Evolutionary conservation across 495 filamentous ascomycete species (phyloP).

Genomic region (Aspergillus incahuasiensis): DNA sequence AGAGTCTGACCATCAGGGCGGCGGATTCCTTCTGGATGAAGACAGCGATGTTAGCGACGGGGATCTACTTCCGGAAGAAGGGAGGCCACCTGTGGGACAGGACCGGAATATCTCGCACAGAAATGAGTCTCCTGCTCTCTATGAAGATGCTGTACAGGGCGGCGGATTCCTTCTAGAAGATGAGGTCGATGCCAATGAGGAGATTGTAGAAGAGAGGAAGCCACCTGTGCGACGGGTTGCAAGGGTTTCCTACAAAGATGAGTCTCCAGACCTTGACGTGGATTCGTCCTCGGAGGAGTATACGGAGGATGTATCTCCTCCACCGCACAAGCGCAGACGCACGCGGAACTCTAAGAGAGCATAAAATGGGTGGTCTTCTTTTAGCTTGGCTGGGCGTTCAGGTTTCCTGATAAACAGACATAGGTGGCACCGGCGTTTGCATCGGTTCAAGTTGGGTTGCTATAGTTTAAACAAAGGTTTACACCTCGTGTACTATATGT

Average conservation of each 20-base stretch:
- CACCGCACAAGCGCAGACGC: constrained; percentile 23
- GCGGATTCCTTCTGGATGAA: constrained; percentile 15
- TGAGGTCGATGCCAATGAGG: background rate
- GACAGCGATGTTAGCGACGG: constrained; percentile 12
- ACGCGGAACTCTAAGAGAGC: constrained; percentile 15
- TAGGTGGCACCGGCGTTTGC: no score
- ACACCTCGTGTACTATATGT: no score
- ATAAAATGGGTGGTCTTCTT: background rate
- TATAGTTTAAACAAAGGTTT: no score
- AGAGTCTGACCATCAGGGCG: constrained; percentile 26
- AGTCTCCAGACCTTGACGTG: background rate
- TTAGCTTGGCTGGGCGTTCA: background rate
- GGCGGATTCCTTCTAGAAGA: background rate
- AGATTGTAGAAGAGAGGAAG: constrained; percentile 13
- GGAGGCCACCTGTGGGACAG: background rate
- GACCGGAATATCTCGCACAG: background rate
- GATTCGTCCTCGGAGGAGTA: background rate
- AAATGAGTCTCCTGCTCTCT: background rate
- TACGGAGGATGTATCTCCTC: constrained; percentile 1
- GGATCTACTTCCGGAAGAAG: constrained; percentile 16
- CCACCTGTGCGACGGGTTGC: background rate
- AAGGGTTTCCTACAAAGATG: background rate
- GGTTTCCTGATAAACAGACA: no score
- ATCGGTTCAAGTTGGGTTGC: background rate
- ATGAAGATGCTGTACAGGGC: background rate